phyloP scores from a whole-genome alignment of 768 basidiomycete genomes.

The Rhodotorula sphaerocarpa region DNA sequence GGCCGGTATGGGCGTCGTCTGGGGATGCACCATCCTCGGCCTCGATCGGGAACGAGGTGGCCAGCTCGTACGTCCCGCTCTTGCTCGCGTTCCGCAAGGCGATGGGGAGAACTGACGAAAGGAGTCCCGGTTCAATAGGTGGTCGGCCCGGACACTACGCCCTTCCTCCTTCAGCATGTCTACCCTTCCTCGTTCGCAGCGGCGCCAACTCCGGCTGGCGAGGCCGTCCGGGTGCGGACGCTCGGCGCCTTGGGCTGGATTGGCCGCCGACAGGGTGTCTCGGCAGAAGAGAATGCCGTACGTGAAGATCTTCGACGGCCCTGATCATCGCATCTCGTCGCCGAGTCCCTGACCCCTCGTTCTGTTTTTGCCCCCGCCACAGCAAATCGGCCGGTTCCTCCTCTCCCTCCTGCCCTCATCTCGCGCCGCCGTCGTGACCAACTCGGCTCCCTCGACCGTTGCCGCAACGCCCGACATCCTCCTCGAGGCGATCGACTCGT shows the following conservation, averaged over 20 bases:
- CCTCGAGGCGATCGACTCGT: constrained; percentile 44
- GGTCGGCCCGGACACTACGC: constrained; percentile 19
- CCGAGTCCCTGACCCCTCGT: not conserved
- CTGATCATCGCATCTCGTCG: not conserved
- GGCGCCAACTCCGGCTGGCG: constrained; percentile 24
- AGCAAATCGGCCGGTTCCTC: constrained; percentile 43
- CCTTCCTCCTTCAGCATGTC: constrained; percentile 24
- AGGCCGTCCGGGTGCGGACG: constrained; percentile 36
- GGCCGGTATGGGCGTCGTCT: constrained; percentile 40
- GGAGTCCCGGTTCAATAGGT: constrained; percentile 7
- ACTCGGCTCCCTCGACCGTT: not conserved
- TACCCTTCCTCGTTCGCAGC: constrained; percentile 27
- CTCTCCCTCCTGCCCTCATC: constrained; percentile 33
- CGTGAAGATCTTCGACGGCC: constrained; percentile 5
- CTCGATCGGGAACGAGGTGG: constrained; percentile 25
- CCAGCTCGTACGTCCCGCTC: constrained; percentile 10
- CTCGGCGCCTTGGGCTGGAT: constrained; percentile 44
- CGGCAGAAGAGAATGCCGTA: constrained; percentile 44
- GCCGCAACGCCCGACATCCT: constrained; percentile 27
- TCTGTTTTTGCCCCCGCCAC: not conserved
- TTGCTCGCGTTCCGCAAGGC: not conserved
- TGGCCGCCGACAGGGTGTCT: constrained; percentile 40
- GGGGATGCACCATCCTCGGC: constrained; percentile 34
- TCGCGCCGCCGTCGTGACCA: not conserved
- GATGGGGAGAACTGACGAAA: no score